Evolutionary conservation across 2,329 filamentous ascomycete genomes (phyloP).

Genomic region (Bertia moriformis): DNA sequence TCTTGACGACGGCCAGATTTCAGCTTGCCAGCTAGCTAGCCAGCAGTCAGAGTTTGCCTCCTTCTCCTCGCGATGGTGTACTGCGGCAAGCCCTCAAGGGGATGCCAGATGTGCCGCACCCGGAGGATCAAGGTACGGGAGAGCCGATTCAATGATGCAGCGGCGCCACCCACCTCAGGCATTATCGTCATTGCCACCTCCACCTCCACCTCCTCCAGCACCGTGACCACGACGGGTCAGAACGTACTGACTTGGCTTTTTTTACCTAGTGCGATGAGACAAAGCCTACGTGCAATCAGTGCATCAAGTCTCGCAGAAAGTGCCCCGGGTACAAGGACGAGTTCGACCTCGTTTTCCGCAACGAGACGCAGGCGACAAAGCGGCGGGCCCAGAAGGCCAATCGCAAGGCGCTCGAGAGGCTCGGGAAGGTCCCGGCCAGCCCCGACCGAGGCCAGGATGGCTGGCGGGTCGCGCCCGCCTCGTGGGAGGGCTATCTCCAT

Average conservation of each 20-base stretch:
- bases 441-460: constrained; percentile 6
- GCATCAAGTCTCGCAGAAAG: constrained; percentile 43
- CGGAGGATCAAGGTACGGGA: constrained; percentile 55
- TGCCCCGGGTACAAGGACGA: constrained; percentile 59
- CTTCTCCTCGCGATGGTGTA: constrained; percentile 52
- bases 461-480: constrained; percentile 9
- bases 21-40: no score
- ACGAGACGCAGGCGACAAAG: constrained; percentile 57
- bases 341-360: constrained; percentile 59
- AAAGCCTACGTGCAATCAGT: constrained; percentile 51
- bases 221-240: constrained; percentile 5
- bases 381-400: constrained; percentile 41
- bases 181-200: background rate
- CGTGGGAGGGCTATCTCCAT: constrained; percentile 7
- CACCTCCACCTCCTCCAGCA: no score
- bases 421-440: constrained; percentile 10
- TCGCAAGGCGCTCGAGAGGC: constrained; percentile 27
- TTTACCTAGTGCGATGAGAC: constrained; percentile 47
- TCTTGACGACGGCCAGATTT: background rate
- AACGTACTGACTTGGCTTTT: no score
- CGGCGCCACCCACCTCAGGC: background rate
- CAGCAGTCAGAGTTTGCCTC: no score
- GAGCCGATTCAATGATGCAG: background rate
- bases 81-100: constrained; percentile 50
- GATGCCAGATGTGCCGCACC: constrained; percentile 62